phyloP scores from a whole-genome alignment of 2,329 filamentous ascomycete genomes.

The Aspergillus carbonarius region DNA sequence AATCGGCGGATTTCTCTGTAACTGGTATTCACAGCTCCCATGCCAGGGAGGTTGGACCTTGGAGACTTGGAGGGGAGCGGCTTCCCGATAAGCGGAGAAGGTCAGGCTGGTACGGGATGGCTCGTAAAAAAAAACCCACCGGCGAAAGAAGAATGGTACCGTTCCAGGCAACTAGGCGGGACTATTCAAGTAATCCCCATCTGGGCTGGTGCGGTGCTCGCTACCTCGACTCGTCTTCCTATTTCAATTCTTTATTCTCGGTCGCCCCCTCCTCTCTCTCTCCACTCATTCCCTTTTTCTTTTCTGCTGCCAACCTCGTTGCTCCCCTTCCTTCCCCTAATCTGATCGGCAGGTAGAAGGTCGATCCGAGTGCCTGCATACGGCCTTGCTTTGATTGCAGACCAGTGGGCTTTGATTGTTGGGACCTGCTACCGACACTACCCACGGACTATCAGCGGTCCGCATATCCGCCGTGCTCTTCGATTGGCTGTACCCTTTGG shows the following conservation, averaged over 20 bases:
- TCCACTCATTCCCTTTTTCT: background rate
- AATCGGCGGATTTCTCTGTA: background rate
- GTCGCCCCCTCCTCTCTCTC: constrained; percentile 5
- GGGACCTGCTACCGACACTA: background rate
- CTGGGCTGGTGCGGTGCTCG: constrained; percentile 1
- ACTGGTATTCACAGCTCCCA: background rate
- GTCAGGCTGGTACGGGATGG: background rate
- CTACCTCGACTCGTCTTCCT: background rate
- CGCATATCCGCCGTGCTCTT: constrained; percentile 1
- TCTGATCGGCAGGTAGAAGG: background rate
- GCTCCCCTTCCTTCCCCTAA: background rate
- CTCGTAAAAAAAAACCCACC: background rate
- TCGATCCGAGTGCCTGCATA: constrained; percentile 1
- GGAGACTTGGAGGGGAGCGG: background rate
- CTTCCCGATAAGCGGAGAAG: constrained; percentile 7
- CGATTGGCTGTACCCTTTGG: constrained; percentile 2
- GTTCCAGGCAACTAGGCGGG: background rate
- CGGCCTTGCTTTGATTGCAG: background rate
- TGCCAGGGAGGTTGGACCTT: background rate
- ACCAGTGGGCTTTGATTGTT: background rate
- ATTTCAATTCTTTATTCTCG: constrained; percentile 10
- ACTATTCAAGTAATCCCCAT: background rate
- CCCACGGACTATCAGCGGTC: background rate
- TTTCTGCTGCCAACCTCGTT: background rate
- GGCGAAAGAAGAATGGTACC: background rate